Percentiles rank a stretch among this genome's conserved stretches.
Conservation (phyloP, 768 basidiomycete genomes). For the Agaricus blazei region DNA sequence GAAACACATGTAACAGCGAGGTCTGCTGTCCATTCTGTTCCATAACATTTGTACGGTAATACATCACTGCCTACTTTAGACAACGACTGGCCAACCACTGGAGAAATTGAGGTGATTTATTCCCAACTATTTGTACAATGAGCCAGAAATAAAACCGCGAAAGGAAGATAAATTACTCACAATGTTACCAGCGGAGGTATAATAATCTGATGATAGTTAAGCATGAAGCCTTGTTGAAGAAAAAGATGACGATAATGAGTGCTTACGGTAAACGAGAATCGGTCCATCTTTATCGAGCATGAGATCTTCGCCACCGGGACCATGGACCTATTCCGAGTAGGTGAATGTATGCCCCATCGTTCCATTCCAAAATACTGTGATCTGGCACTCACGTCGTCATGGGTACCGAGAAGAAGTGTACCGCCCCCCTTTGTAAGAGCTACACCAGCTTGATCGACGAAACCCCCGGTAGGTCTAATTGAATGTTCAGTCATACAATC, state of each 20-base stretch:
- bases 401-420: slow-evolving; percentile 41
- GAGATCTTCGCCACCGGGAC: slow-evolving; percentile 53
- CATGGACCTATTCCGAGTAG: slow-evolving; percentile 29
- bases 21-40: too few relatives aligned
- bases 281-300: slow-evolving; percentile 38
- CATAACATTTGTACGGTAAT: too few relatives aligned
- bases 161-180: slow-evolving; percentile 20
- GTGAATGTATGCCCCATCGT: not conserved
- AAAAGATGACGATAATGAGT: not conserved
- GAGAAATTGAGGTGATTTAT: too few relatives aligned
- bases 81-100: too few relatives aligned
- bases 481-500: not conserved
- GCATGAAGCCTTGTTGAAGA: not conserved
- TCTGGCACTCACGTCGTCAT: slow-evolving; percentile 27
- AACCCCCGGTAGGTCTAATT: slow-evolving; percentile 36
- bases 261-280: slow-evolving; percentile 45
- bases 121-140: too few relatives aligned
- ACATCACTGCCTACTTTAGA: too few relatives aligned
- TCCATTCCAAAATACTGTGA: not conserved
- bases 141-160: not conserved
- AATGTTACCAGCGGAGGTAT: slow-evolving; percentile 39
- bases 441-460: slow-evolving; percentile 42
- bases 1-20: too few relatives aligned
- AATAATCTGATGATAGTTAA: slow-evolving; percentile 34
- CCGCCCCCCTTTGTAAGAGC: slow-evolving; percentile 44